phyloP scores from a whole-genome alignment of 164 flowering plant species.

The Vitis labrusca region DNA sequence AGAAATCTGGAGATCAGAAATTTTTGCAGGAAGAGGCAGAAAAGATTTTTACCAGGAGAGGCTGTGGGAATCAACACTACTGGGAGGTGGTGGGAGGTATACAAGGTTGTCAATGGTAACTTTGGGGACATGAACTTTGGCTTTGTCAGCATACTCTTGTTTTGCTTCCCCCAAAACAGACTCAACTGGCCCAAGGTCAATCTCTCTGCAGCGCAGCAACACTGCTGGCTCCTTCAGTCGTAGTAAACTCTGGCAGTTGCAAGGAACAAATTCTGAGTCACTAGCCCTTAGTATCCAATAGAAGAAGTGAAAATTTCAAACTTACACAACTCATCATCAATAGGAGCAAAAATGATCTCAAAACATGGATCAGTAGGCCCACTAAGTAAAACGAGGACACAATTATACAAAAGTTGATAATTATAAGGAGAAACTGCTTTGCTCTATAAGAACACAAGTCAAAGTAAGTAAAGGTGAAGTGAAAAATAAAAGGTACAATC shows the following conservation, averaged over 20 bases:
- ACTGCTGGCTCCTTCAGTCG: constrained; percentile 62
- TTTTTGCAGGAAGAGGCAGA: not conserved
- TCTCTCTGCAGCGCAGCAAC: constrained; percentile 61
- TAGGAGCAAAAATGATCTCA: not conserved
- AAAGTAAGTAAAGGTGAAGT: too few relatives aligned
- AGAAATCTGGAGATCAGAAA: not conserved
- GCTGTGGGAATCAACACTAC: constrained; percentile 34
- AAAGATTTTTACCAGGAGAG: constrained; percentile 42
- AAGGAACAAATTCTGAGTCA: constrained; percentile 3
- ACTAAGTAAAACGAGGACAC: not conserved
- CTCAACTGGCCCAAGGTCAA: constrained; percentile 46
- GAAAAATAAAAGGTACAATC: too few relatives aligned
- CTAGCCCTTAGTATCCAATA: not conserved
- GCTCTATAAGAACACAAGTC: too few relatives aligned
- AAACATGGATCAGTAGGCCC: not conserved
- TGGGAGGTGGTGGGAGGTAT: constrained; percentile 71
- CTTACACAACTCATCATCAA: too few relatives aligned
- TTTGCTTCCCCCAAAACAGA: constrained; percentile 46
- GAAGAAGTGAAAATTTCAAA: not conserved
- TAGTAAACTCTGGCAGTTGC: constrained; percentile 38
- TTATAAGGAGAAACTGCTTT: too few relatives aligned
- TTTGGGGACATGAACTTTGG: constrained; percentile 38
- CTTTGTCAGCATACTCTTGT: constrained; percentile 48
- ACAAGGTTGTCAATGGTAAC: constrained; percentile 39
- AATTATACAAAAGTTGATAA: too few relatives aligned